Percentiles rank a stretch among this genome's conserved stretches.
Conservation (phyloP, 352 stramenopile genomes). For the Globisporangium spinosum region DNA sequence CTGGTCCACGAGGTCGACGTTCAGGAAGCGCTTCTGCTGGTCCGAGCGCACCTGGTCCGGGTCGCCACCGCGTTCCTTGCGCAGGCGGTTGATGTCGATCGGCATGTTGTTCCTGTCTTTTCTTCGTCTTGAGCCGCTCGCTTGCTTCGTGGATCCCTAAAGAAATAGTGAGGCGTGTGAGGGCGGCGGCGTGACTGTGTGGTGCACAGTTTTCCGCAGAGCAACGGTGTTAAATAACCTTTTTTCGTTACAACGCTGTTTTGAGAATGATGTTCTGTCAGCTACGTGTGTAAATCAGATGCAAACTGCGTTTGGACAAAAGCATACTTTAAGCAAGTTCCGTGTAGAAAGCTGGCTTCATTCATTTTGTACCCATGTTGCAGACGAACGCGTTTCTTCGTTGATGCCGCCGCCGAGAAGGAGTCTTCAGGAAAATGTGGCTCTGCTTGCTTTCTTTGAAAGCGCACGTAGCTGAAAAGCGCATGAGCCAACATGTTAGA, state of each 20-base stretch:
- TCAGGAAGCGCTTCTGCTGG: slow-evolving; percentile 93
- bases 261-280: no score
- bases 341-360: neutral
- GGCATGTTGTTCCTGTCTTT: slow-evolving; percentile 75
- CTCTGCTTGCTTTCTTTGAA: neutral
- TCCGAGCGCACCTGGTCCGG: slow-evolving; percentile 92
- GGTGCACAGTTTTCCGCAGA: neutral
- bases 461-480: neutral
- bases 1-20: slow-evolving; percentile 93
- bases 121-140: slow-evolving; percentile 9
- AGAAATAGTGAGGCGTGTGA: slow-evolving; percentile 2
- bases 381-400: neutral
- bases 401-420: no score
- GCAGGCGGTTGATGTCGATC: slow-evolving; percentile 97
- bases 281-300: neutral
- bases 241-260: no score
- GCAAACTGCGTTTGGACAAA: neutral
- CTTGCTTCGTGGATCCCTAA: neutral
- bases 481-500: neutral
- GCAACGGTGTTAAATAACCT: neutral
- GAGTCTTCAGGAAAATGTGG: neutral
- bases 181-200: neutral
- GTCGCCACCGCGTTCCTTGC: slow-evolving; percentile 93
- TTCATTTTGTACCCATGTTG: slow-evolving; percentile 7
- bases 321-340: neutral